Evolutionary conservation across 139 green algal species (phyloP).

Genomic region (Chlamydomonas sphaeroides): DNA sequence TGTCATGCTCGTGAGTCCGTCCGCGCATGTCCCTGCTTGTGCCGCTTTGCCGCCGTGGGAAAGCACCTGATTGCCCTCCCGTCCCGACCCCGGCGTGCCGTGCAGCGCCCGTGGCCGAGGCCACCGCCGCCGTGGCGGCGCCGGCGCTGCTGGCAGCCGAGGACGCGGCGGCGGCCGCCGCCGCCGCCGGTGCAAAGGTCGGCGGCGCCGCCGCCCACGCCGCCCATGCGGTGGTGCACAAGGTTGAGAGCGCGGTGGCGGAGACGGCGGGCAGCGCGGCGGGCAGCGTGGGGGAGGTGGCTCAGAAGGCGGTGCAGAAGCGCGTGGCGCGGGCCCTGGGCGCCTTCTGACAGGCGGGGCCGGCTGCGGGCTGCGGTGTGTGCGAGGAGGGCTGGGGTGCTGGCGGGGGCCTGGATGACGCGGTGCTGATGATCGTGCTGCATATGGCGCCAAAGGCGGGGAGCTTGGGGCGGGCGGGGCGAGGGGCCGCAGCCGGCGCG

Average conservation of each 20-base stretch:
- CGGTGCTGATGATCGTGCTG: too few relatives aligned
- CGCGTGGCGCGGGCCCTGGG: slow-evolving; percentile 7
- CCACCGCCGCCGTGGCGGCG: slow-evolving; percentile 1
- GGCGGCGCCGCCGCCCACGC: background rate
- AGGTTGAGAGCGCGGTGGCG: background rate
- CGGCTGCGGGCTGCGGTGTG: too few relatives aligned
- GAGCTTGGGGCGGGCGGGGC: too few relatives aligned
- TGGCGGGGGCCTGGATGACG: too few relatives aligned
- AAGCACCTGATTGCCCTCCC: background rate
- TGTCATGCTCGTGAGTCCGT: background rate
- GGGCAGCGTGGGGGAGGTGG: slow-evolving; percentile 1
- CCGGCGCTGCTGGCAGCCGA: slow-evolving; percentile 21
- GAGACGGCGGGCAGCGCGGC: background rate
- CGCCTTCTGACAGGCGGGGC: slow-evolving; percentile 33
- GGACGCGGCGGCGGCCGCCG: background rate
- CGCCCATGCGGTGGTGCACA: background rate
- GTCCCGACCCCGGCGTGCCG: background rate
- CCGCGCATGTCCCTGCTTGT: background rate
- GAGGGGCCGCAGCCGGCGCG: too few relatives aligned
- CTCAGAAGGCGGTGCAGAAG: slow-evolving; percentile 9
- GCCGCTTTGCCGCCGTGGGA: background rate
- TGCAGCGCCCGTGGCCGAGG: background rate
- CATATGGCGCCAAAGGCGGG: too few relatives aligned
- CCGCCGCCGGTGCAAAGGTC: background rate
- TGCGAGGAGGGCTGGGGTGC: too few relatives aligned